These are phyloP conservation scores for Trichophyton verrucosum DNA, from an alignment of 2,329 filamentous ascomycete genomes.

Conservation along the genomic window DNA sequence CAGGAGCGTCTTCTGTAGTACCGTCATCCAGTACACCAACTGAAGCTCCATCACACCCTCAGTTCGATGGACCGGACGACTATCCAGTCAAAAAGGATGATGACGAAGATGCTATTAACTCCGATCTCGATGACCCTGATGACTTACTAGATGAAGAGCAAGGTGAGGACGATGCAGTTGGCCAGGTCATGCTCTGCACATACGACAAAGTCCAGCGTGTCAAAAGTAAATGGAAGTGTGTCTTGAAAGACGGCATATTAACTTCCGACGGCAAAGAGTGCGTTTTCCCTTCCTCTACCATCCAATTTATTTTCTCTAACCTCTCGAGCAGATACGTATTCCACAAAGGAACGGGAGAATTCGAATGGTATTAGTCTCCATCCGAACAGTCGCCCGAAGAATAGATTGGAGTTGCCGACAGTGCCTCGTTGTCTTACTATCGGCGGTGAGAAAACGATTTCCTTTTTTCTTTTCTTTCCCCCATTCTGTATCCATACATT, in stretches of 20 bases:
- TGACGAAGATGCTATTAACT: slow-evolving; percentile 90
- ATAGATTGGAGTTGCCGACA: slow-evolving; percentile 1
- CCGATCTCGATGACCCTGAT: slow-evolving; percentile 88
- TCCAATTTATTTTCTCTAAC: neutral
- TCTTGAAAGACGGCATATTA: slow-evolving; percentile 88
- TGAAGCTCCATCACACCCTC: slow-evolving; percentile 21
- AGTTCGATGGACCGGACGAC: slow-evolving; percentile 47
- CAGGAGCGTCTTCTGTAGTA: neutral
- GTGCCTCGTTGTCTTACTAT: neutral
- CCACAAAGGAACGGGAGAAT: slow-evolving; percentile 93
- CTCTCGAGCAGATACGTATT: slow-evolving; percentile 60
- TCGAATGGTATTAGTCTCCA: slow-evolving; percentile 61
- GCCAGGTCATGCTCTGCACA: slow-evolving; percentile 94
- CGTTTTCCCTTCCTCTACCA: slow-evolving; percentile 21
- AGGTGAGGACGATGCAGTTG: slow-evolving; percentile 70
- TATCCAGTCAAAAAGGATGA: slow-evolving; percentile 46
- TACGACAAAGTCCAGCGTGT: slow-evolving; percentile 98
- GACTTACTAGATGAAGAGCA: slow-evolving; percentile 74
- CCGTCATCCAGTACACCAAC: slow-evolving; percentile 11
- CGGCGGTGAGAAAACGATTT: neutral
- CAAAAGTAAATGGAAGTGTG: slow-evolving; percentile 99
- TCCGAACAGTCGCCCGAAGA: neutral
- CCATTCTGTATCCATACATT: neutral
- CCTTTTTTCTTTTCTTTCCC: neutral
- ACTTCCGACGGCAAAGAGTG: slow-evolving; percentile 85